Evolutionary conservation across 345 rosid genomes (phyloP).

Genomic region (Euphorbia tirucalli): DNA sequence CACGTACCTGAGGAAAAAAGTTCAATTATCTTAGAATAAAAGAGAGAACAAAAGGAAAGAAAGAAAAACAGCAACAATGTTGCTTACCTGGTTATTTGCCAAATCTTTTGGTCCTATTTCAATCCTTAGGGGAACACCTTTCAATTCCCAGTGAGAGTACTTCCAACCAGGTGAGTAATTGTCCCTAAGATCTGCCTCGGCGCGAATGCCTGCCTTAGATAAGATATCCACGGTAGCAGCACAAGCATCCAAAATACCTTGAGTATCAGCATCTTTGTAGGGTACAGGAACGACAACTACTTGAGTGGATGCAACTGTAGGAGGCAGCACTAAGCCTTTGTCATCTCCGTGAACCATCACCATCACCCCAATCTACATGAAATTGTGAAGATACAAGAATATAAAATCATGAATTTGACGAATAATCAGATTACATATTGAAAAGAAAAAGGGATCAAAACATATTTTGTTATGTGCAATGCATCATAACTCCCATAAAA

Average conservation of each 20-base stretch:
- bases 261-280: slow-evolving; percentile 82
- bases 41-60: background rate
- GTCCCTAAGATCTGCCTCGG: slow-evolving; percentile 77
- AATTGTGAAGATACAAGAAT: background rate
- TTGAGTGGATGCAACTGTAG: slow-evolving; percentile 86
- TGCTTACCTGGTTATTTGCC: slow-evolving; percentile 68
- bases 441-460: background rate
- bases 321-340: slow-evolving; percentile 82
- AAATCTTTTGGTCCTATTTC: slow-evolving; percentile 95
- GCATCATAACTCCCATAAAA: background rate
- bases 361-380: slow-evolving; percentile 85
- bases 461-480: no score
- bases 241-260: slow-evolving; percentile 86
- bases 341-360: slow-evolving; percentile 98
- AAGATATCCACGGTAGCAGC: slow-evolving; percentile 62
- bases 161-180: slow-evolving; percentile 99
- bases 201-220: slow-evolving; percentile 66
- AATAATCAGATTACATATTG: background rate
- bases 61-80: background rate
- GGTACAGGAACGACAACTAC: slow-evolving; percentile 89
- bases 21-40: slow-evolving; percentile 8
- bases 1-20: slow-evolving; percentile 59
- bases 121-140: slow-evolving; percentile 93
- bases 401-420: background rate
- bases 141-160: slow-evolving; percentile 97